These are phyloP conservation scores for Chaetomiaceae sp. DNA, from an alignment of 2,329 filamentous ascomycete genomes.

Conservation along the genomic window DNA sequence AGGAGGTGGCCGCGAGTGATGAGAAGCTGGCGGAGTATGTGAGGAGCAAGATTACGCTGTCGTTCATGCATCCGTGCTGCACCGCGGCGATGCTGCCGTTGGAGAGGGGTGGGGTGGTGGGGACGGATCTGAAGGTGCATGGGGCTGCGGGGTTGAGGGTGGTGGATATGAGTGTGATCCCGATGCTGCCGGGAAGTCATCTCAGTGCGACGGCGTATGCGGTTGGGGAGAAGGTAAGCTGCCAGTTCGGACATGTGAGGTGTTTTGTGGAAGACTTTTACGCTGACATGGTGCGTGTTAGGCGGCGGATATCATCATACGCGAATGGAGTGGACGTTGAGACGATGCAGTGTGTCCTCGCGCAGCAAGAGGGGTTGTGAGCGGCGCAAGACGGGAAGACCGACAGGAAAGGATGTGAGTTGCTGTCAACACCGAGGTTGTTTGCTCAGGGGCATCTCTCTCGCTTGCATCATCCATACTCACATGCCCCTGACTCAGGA, in stretches of 20 bases:
- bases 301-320: slow-evolving; percentile 19
- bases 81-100: slow-evolving; percentile 21
- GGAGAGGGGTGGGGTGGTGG: slow-evolving; percentile 15
- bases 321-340: no score
- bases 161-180: slow-evolving; percentile 20
- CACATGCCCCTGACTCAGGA: no score
- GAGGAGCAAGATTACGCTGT: slow-evolving; percentile 1
- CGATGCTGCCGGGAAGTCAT: slow-evolving; percentile 16
- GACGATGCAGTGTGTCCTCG: no score
- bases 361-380: no score
- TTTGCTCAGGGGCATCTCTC: no score
- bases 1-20: slow-evolving; percentile 23
- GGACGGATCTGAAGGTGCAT: slow-evolving; percentile 18
- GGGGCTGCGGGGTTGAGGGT: slow-evolving; percentile 19
- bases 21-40: slow-evolving; percentile 6
- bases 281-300: not conserved
- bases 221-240: slow-evolving; percentile 19
- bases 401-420: no score
- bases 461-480: no score
- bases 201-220: slow-evolving; percentile 21
- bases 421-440: no score
- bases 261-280: not conserved
- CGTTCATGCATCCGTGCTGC: slow-evolving; percentile 24
- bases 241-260: not conserved
- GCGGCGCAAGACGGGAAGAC: no score